Evolutionary conservation across 164 flowering plant genomes (phyloP), one percentile per base, ranked within the genome.

Genomic region (Annona cherimola): DNA sequence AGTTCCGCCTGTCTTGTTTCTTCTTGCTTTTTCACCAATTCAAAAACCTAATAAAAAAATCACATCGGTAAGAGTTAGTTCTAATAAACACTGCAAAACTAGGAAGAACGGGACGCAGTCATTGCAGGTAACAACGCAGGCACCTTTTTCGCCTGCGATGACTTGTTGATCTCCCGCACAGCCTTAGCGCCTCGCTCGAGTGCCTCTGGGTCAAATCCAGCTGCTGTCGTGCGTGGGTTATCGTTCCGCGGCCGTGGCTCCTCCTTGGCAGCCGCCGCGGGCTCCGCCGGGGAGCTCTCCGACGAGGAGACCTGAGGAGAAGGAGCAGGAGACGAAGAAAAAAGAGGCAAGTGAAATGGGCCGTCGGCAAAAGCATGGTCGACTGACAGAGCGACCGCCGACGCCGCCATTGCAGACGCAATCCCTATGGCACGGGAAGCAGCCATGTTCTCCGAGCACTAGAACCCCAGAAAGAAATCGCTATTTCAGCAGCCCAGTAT

Each of bases 151-250:
- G 88, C 81, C 4, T 91, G 60, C 4, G 78, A 19, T 55, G 93
- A 86, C 26, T 59, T 77, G 61, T 40, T 78, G 69, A 94, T 86
- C 79, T 85, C 84, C 46, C 71, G 69, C 76, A 91, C 68, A 4
- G 90, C 90, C 76, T 82, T 73, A 18, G 82, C 97, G 5, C 95
- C 97, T 59, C 89, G 80, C 81, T 89, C 96, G 50, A 95, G 74
- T 5, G 98, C 87, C 77, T 85, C 94, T 0, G 96, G 98, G 71
- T 93, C 98, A 69, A 95, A 93, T 19, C 99, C 98, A 35, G 92
- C 84, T 0, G 99, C 86, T 0, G 90, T 76, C 0, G 98, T 93
- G 72, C 98, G 78, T 45, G 99, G 99, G 45, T 89, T 76, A 63
- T 93, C 89, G 64, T 93, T 95, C 50, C 93, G 83, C 66, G 77